A percentile compares a stretch with the other conserved stretches of the same genome.
These are phyloP conservation scores for Fusarium haematococcum DNA, from an alignment of 2,329 filamentous ascomycete genomes.

Conservation along the genomic window DNA sequence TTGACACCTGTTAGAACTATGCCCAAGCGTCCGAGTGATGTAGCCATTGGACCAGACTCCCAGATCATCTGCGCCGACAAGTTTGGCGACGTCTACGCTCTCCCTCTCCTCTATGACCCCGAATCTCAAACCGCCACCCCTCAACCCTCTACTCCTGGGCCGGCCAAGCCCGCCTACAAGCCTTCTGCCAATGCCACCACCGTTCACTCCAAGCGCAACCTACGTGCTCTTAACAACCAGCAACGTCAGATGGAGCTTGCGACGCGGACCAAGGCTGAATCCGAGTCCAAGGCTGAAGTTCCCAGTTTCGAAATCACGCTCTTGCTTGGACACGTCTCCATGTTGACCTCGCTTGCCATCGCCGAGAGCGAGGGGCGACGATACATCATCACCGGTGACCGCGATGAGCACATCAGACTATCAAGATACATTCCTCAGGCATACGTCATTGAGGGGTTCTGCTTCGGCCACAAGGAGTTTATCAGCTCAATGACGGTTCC, in stretches of 20 bases:
- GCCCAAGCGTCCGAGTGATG: slow-evolving; percentile 88
- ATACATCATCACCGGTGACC: slow-evolving; percentile 68
- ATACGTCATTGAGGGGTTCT: slow-evolving; percentile 90
- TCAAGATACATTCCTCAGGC: slow-evolving; percentile 85
- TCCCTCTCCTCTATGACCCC: slow-evolving; percentile 70
- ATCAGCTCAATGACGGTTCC: slow-evolving; percentile 81
- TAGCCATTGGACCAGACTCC: slow-evolving; percentile 76
- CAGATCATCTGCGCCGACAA: slow-evolving; percentile 91
- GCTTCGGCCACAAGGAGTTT: slow-evolving; percentile 89
- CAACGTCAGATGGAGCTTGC: slow-evolving; percentile 57
- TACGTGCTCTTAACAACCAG: slow-evolving; percentile 70
- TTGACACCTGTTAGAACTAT: slow-evolving; percentile 70
- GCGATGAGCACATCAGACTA: slow-evolving; percentile 84
- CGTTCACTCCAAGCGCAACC: slow-evolving; percentile 74
- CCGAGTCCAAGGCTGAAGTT: slow-evolving; percentile 49
- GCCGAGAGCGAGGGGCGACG: slow-evolving; percentile 56
- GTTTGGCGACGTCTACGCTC: slow-evolving; percentile 93
- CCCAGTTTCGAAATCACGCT: slow-evolving; percentile 79
- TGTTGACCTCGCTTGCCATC: slow-evolving; percentile 82
- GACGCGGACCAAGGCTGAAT: slow-evolving; percentile 39
- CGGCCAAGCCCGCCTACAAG: slow-evolving; percentile 50
- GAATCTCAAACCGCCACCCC: slow-evolving; percentile 21
- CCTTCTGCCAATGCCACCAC: slow-evolving; percentile 69
- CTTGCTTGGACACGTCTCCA: slow-evolving; percentile 92
- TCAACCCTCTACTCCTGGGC: slow-evolving; percentile 25